Evolutionary conservation across 2,329 filamentous ascomycete genomes (phyloP), one percentile per base, ranked within the genome.

Genomic region (Neonectria ditissima): DNA sequence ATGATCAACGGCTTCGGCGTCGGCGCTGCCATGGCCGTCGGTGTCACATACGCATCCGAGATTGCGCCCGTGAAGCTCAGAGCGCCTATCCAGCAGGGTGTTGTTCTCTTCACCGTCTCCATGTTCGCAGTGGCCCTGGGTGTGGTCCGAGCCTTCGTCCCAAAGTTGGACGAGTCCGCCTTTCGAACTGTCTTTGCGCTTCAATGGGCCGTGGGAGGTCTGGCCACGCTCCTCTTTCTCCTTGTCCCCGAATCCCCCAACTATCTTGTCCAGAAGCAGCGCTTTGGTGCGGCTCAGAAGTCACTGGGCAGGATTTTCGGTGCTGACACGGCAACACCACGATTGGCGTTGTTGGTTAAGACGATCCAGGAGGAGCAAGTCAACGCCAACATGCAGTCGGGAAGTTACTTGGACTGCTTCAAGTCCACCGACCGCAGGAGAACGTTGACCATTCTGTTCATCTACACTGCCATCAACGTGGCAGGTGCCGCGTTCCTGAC

Each of bases 341-440:
- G 59, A 22, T 22, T 62, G 22, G 59, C 59, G 6, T 14, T 62
- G 4, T n/a, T 56, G 28, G n/a, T 56, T 16, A 62, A 62, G 41
- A 56, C 53, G 13, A 57, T 48, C 11, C 53, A 51, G 11, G 59
- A 62, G 6, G 53, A 62, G n/a, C 59, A 62, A 22, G 24, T n/a
- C 28, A 51, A 30, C 47, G 11, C 59, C 0, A 13, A 26, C 3
- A 10, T 62, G 11, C 45, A 62, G 11, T 62, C 53, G 13, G 53
- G 59, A 41, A 62, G 59, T n/a, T 62, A 62, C 20, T 24, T 62
- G n/a, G 59, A 62, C n/a, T 62, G 59, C 39, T 62, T 62, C 30
- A 56, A 47, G 30, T 41, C 26, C 11, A 41, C 37, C 18, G 59
- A 62, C 14, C 53, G 51, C 45, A 62, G 52, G 53, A 39, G 59